Conservation (phyloP, 768 basidiomycete genomes). For the Boletus insuetus region DNA sequence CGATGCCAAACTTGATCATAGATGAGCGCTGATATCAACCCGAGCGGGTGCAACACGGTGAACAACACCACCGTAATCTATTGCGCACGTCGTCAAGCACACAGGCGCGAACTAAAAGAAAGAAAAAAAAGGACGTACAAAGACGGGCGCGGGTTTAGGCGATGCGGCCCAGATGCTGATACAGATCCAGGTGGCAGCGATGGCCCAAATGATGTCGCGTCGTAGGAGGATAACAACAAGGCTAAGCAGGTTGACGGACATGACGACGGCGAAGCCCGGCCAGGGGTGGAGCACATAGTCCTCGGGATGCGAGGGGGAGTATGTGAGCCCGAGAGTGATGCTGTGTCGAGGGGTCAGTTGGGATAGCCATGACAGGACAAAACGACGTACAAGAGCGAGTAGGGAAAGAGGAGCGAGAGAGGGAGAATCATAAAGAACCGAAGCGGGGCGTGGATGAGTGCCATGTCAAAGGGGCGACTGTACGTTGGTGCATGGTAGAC, state of each 20-base stretch:
- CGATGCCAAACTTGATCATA: conserved; percentile 31
- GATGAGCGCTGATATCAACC: conserved; percentile 44
- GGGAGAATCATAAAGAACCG: conserved; percentile 65
- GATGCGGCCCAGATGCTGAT: conserved; percentile 57
- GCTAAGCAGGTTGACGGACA: conserved; percentile 59
- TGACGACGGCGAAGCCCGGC: conserved; percentile 69
- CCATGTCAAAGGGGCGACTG: conserved; percentile 66
- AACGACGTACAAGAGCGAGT: conserved; percentile 50
- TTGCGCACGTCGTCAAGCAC: background rate
- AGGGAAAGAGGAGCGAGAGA: conserved; percentile 42
- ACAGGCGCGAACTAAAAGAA: background rate
- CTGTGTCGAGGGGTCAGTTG: conserved; percentile 32
- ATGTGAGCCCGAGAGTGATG: conserved; percentile 66
- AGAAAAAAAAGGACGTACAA: conserved; percentile 41
- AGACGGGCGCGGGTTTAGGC: conserved; percentile 64
- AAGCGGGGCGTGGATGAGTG: conserved; percentile 86
- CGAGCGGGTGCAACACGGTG: conserved; percentile 65
- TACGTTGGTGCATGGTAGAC: conserved; percentile 64
- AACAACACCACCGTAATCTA: conserved; percentile 63
- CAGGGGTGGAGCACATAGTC: conserved; percentile 63
- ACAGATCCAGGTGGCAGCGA: conserved; percentile 73
- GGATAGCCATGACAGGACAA: too few species aligned
- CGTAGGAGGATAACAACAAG: conserved; percentile 53
- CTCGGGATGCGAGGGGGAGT: conserved; percentile 45
- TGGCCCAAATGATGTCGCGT: conserved; percentile 71